These are phyloP conservation scores for Austroboletus novae-zelandiae DNA, from an alignment of 1,284 basidiomycete genomes.

Conservation along the genomic window DNA sequence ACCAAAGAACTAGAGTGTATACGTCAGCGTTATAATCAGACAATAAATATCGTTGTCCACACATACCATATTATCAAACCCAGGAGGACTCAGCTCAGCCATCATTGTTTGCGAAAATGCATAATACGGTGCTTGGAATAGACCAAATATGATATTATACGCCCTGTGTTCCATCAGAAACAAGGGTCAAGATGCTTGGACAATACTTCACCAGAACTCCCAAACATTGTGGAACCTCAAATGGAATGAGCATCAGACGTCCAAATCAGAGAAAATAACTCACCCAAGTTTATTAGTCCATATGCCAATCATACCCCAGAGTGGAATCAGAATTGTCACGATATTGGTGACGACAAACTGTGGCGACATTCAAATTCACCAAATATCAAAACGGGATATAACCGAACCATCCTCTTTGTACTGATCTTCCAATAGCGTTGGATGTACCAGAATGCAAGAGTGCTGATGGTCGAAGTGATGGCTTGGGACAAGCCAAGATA, in stretches of 20 bases:
- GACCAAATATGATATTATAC: constrained; percentile 27
- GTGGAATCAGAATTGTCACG: constrained; percentile 72
- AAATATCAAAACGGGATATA: background rate
- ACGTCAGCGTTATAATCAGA: background rate
- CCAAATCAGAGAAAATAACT: constrained; percentile 11
- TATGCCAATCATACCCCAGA: constrained; percentile 87
- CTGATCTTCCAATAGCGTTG: constrained; percentile 74
- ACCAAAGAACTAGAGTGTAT: constrained; percentile 61
- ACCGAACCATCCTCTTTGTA: constrained; percentile 70
- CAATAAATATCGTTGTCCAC: background rate
- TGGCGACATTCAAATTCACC: background rate
- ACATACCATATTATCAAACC: constrained; percentile 76
- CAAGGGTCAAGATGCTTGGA: background rate
- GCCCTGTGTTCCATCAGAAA: constrained; percentile 17
- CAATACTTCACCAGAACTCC: constrained; percentile 69
- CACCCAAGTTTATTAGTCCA: constrained; percentile 76
- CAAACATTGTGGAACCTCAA: constrained; percentile 74
- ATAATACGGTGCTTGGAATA: constrained; percentile 85
- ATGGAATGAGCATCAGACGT: background rate
- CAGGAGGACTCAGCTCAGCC: constrained; percentile 79
- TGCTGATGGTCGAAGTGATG: constrained; percentile 67
- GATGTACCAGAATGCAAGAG: constrained; percentile 77
- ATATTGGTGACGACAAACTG: constrained; percentile 77
- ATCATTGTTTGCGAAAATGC: constrained; percentile 86
- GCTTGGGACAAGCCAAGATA: constrained; percentile 76